Base-by-base conservation (phyloP, 2,329 filamentous ascomycete species). In the Alternaria metachromatica region DNA sequence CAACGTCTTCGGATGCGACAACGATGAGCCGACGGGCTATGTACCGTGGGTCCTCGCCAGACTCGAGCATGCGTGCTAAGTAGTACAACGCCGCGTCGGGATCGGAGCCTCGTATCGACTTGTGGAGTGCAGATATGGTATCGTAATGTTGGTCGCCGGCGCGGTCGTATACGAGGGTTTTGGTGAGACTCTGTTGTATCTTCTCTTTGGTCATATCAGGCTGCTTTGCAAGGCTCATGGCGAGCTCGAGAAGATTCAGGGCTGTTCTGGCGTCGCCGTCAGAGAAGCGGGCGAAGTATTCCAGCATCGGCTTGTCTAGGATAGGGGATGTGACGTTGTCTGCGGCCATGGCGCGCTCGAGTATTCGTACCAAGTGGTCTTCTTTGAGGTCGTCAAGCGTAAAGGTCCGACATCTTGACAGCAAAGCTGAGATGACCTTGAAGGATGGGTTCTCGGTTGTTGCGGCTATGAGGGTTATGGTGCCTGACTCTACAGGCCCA, bases 371-470 rank as follows among this genome's bases (percentile, higher is more conserved):
- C 6, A 98, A 85, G 80, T 96, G 88, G 3, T 90, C 87, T 25
- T 90, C 87, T 0, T 87, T 87, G 46, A 99, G 86, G 69, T 94
- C 90, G 49, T 89, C 84, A 10, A 99, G 83, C 0, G 93, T 97
- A 72, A 99, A 98, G 0, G 93, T 97, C 26, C 96, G 87, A 80
- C 95, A 98, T 50, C 96, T 87, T 23, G 93, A 97, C 3, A 98
- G 85, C 58, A 99, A 84, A 2, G 96, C 95, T 68, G 89, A 90
- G 71, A 96, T 92, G 45, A 99, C 89, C 75, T 96, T 95, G 84
- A 98, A 98, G 5, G 91, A 95, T 0, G 96, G 96, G 70, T 99
- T 99, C 80, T 99, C 96, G 0, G 96, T 99, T 4, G 96, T 99
- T 7, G 96, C 96, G 11, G 94, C 96, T 64, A 98, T 96, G 28